Base-by-base conservation (phyloP, 441 rosid species). In the Hypseocharis bilobata region DNA sequence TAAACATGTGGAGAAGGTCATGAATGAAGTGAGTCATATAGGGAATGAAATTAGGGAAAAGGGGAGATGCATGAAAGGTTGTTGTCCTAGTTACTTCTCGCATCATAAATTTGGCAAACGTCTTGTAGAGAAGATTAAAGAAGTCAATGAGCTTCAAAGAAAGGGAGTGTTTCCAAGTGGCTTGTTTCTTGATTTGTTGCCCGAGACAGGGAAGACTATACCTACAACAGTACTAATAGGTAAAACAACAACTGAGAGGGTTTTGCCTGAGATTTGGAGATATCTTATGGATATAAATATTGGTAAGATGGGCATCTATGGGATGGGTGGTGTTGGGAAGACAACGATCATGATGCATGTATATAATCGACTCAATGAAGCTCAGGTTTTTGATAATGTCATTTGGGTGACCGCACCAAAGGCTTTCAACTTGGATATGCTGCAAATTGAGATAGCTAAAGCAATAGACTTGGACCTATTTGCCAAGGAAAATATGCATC, bases 261-360 rank as follows among this genome's bases (percentile, higher is more conserved):
- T 52, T 19, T 52, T 54, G 69, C 25, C 17, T 0, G 66, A 51
- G 64, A 44, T 74, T 30, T 62, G 51, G 71, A 16, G 19, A 42
- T 69, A 64, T 51, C 42, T 74, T 25, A 20, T 45, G 47, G 74
- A 70, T 45, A 11, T 6, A 6, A 17, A 56, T 23, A 6, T 62
- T 7, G 4, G 42, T 6, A 69, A 19, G 61, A 55, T 70, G 1
- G 74, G 77, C 1, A 38, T 74, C 11, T 52, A 69, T 56, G 71
- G 74, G 3, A 74, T 69, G 71, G 77, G 74, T 1, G 77, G 74
- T 0, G 60, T 62, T 19, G 77, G 77, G 16, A 74, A 69, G 36
- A 74, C 77, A 14, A 65, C 64, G 1, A 40, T 65, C 17, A 65
- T 74, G 77, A 65, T 60, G 66, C 68, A 69, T 54, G 58, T 70